Conservation (phyloP, 2,329 filamentous ascomycete species). For the Colletotrichum shisoi region DNA sequence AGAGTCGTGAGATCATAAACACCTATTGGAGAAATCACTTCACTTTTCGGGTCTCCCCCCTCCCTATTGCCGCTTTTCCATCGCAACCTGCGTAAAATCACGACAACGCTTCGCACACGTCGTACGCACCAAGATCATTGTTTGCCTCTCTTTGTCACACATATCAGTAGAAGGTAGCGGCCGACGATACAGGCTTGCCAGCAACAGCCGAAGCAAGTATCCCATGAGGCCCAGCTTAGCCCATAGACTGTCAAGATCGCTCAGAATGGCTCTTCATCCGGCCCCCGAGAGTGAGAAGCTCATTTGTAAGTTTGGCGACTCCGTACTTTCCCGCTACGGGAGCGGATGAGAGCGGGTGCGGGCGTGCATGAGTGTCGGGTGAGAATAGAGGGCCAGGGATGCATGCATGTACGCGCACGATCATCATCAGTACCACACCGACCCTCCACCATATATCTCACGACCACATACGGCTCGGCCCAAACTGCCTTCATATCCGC, state of each 20-base stretch:
- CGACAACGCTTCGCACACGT: not conserved
- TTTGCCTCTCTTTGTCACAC: no score
- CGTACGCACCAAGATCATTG: not conserved
- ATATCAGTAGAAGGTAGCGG: no score
- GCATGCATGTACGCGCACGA: no score
- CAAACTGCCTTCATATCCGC: not conserved
- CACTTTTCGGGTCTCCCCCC: not conserved
- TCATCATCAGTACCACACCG: not conserved
- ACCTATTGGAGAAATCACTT: conserved; percentile 12
- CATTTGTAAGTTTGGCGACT: conserved; percentile 55
- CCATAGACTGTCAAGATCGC: conserved; percentile 29
- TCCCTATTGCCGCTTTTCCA: not conserved
- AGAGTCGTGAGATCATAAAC: conserved; percentile 28
- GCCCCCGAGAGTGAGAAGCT: conserved; percentile 54
- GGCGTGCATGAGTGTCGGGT: not conserved
- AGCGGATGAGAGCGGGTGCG: not conserved
- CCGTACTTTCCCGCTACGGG: not conserved
- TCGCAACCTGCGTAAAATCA: not conserved
- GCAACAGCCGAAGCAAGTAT: not conserved
- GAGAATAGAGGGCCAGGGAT: not conserved
- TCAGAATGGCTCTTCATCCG: conserved; percentile 57
- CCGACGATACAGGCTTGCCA: no score
- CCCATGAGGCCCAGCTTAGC: conserved; percentile 33
- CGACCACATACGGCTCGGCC: conserved; percentile 2
- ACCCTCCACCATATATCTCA: conserved; percentile 2